Conservation (phyloP, 805 yeast genomes). For the Candida vartiovaarae region DNA sequence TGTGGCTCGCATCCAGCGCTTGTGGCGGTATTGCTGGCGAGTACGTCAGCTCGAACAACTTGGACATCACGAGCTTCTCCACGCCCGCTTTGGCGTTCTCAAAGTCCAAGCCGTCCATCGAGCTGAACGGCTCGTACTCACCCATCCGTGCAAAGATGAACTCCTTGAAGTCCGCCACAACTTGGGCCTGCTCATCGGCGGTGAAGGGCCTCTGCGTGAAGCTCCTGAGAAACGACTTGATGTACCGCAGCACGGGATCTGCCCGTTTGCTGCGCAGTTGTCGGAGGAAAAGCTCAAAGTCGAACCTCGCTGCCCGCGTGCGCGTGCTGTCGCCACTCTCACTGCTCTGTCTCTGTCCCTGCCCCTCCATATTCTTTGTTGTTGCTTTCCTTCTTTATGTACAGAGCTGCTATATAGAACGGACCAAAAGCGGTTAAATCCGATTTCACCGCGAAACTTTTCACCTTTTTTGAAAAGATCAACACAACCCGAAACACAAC, state of each 20-base stretch:
- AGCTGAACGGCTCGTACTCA: conserved; percentile 65
- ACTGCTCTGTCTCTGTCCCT: conserved; percentile 1
- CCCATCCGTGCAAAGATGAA: conserved; percentile 63
- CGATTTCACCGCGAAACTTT: conserved; percentile 1
- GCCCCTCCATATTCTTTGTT: neutral
- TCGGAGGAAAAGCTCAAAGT: conserved; percentile 72
- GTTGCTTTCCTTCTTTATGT: too few species aligned
- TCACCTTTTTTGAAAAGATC: neutral
- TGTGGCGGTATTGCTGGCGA: conserved; percentile 59
- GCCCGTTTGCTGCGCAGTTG: conserved; percentile 71
- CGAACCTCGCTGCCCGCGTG: conserved; percentile 39
- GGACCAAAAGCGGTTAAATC: neutral
- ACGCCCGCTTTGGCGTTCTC: conserved; percentile 83
- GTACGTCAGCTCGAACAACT: conserved; percentile 70
- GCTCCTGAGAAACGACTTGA: conserved; percentile 75
- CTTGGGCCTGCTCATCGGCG: conserved; percentile 68
- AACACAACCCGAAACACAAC: neutral
- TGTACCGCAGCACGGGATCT: conserved; percentile 81
- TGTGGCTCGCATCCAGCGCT: conserved; percentile 47
- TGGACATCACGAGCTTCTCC: conserved; percentile 87
- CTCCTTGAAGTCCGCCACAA: conserved; percentile 66
- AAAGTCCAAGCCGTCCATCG: conserved; percentile 51
- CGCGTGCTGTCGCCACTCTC: conserved; percentile 10
- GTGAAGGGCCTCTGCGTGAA: conserved; percentile 60
- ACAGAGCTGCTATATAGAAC: too few species aligned